Percentiles rank a stretch among this genome's conserved stretches.
phyloP scores from a whole-genome alignment of 257 asterid genomes.

The Solanum tarijense region DNA sequence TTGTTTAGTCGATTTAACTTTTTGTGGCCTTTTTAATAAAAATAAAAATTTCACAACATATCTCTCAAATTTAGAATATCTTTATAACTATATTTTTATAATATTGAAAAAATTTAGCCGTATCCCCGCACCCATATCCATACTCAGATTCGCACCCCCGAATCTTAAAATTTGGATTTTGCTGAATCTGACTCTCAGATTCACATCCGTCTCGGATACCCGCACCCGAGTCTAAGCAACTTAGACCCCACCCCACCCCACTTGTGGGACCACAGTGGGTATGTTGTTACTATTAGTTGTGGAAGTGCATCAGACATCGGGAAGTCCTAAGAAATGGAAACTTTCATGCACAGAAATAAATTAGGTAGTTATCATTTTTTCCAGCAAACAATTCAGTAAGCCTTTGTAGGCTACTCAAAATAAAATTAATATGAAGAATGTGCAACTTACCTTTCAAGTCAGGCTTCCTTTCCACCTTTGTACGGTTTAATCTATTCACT shows the following conservation, averaged over 20 bases:
- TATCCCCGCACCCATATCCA: too few species aligned
- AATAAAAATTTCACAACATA: too few species aligned
- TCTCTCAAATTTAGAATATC: too few species aligned
- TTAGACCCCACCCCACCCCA: neutral
- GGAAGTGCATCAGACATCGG: neutral
- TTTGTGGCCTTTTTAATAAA: too few species aligned
- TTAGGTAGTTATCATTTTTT: neutral
- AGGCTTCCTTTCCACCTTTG: constrained; percentile 88
- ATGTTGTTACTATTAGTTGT: neutral
- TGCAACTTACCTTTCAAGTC: constrained; percentile 70
- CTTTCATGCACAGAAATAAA: neutral
- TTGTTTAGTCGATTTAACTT: too few species aligned
- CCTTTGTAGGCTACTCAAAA: neutral
- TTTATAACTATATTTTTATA: too few species aligned
- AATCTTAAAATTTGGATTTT: too few species aligned
- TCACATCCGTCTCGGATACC: too few species aligned
- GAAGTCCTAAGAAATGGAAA: neutral
- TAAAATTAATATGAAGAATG: neutral
- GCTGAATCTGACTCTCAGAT: too few species aligned
- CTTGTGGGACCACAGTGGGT: neutral
- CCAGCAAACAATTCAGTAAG: neutral
- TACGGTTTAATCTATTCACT: constrained; percentile 82
- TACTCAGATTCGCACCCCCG: too few species aligned
- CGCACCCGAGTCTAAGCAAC: too few species aligned
- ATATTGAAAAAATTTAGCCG: too few species aligned